Evolutionary conservation across 768 basidiomycete species (phyloP), one percentile per base, ranked within the genome.

Genomic region (Sporobolomyces phaffii): DNA sequence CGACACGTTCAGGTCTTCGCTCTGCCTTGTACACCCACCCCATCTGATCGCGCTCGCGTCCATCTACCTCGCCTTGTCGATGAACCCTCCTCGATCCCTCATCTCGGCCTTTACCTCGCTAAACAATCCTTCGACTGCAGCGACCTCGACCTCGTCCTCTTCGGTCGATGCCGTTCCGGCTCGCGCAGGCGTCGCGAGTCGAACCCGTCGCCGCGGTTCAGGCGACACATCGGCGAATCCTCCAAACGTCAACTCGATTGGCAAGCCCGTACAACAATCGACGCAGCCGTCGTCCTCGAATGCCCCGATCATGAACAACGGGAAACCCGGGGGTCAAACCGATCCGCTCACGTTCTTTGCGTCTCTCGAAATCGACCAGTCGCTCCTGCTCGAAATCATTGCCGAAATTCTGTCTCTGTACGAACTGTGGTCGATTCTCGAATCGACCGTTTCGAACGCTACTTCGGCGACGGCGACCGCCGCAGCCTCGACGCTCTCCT

Each of bases 1-100:
- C 79, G 94, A 98, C 77, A 91, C 89, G 0, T 97, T 91, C 75
- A 85, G 93, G 59, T 92, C 90, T 7, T 89, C 93, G 61, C 81
- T 99, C 24, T 91, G 90, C 75, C 85, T 99, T n/a, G 78, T 96
- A 33, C 87, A 98, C 76, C 93, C 96, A 0, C 96, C 96, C 0
- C 91, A 98, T 76, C 81, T 97, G 62, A 89, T 98, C 71, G 91
- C 94, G 26, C 84, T 97, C 74, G 87, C 93, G 0, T 88, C 90
- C 0, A 84, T 99, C 61, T 96, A 91, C 79, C 84, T 97, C 64
- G 87, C 89, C 0, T 85, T 91, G 75, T 83, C 87, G 53, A 81
- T 91, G 14, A 86, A 90, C 74, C 78, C 81, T 20, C 67, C 69
- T 22, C 79, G 80, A 3, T 54, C 60, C 58, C 57, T 20, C 68